Evolutionary conservation across 2,329 filamentous ascomycete species (phyloP), one percentile per base, ranked within the genome.

Genomic region (Lachnellula occidentalis): DNA sequence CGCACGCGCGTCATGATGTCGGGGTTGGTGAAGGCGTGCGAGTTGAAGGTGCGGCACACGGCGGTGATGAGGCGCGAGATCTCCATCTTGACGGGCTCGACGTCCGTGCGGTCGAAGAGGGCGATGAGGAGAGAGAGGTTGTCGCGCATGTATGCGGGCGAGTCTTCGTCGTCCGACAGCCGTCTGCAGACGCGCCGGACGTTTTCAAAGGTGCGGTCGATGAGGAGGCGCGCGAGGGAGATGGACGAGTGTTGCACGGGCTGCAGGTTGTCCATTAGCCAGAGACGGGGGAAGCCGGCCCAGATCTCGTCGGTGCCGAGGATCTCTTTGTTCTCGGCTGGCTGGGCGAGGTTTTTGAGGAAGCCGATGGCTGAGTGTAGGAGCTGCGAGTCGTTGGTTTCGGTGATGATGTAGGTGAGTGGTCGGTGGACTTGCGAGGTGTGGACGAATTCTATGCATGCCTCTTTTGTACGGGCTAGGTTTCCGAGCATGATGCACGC

Each of bases 291-390:
- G 1, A 85, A 71, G 34, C 11, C 22, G 14, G 19, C 43, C 43
- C 43, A 45, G 19, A 76, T 69, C 3, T 74, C 71, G 3, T 85
- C 70, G 2, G 85, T 69, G 1, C 69, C 77, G 1, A 86, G 71
- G 0, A 69, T 47, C 2, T 72, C 58, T 65, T 83, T 85, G 69
- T 86, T 86, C 24, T 67, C 65, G 0, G 69, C 54, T 0, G 82
- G 80, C 49, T 86, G 81, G 24, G 82, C 79, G 8, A 86, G 76
- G 65, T 86, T 86, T 67, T 84, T 85, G 56, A 85, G 76, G 62
- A 85, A 84, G 7, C 80, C 78, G 17, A 86, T 72, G 2, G 74
- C 71, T 1, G 80, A 75, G 63, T 85, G 82, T 0, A 82, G 71
- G 15, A 83, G 75, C 57, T 83, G 79, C 1, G 75, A 66, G 57